phyloP scores from a whole-genome alignment of 148 eudicot species.

The Beta vulgaris region DNA sequence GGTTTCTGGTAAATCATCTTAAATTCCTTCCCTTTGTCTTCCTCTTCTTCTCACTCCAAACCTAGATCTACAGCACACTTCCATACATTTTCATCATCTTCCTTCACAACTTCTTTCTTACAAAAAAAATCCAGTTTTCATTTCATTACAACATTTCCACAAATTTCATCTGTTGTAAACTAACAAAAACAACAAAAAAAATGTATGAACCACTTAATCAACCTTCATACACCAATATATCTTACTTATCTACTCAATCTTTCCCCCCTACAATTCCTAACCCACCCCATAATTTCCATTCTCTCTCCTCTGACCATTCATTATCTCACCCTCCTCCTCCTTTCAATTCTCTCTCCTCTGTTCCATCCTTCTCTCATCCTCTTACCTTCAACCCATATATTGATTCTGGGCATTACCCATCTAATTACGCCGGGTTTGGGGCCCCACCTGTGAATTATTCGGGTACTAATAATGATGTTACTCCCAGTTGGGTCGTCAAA shows the following conservation, averaged over 20 bases:
- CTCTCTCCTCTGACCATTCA: not conserved
- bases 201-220: slow-evolving; percentile 5
- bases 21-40: too few relatives aligned
- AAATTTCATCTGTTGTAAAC: not conserved
- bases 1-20: too few relatives aligned
- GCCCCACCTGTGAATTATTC: not conserved
- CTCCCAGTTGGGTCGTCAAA: slow-evolving; percentile 18
- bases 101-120: not conserved
- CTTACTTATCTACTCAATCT: not conserved
- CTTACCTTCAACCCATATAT: not conserved
- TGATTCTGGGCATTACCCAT: not conserved
- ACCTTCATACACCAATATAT: not conserved
- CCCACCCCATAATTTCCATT: not conserved
- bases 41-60: not conserved
- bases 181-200: not conserved
- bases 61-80: not conserved
- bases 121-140: not conserved
- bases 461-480: not conserved
- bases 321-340: not conserved
- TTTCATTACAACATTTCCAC: too few relatives aligned
- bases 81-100: too few relatives aligned
- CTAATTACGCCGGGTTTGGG: not conserved
- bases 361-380: not conserved
- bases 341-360: not conserved
- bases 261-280: not conserved